Conservation (phyloP, 2,329 filamentous ascomycete genomes). For the Talaromyces verruculosus region DNA sequence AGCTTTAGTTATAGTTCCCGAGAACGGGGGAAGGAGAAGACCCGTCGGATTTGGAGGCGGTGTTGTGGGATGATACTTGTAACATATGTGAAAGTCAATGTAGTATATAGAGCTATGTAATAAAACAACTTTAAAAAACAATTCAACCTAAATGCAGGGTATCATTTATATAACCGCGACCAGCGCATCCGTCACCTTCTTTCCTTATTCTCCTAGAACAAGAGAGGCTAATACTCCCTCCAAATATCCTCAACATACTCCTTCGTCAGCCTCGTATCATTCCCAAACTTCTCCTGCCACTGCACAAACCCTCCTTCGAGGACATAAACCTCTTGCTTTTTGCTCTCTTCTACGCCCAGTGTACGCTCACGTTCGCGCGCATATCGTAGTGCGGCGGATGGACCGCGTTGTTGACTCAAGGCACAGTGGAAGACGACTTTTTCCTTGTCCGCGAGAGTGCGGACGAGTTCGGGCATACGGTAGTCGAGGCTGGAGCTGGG, state of each 20-base stretch:
- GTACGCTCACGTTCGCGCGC: slow-evolving; percentile 60
- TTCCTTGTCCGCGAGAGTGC: slow-evolving; percentile 72
- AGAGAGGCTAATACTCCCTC: slow-evolving; percentile 52
- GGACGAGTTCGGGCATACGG: slow-evolving; percentile 77
- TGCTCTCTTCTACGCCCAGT: slow-evolving; percentile 42
- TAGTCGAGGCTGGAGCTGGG: slow-evolving; percentile 72
- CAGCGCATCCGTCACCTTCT: not conserved
- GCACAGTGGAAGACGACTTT: slow-evolving; percentile 93
- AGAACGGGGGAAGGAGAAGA: slow-evolving; percentile 68
- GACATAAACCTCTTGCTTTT: slow-evolving; percentile 72
- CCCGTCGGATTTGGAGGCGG: slow-evolving; percentile 90
- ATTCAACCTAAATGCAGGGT: not conserved
- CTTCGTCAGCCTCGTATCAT: slow-evolving; percentile 78
- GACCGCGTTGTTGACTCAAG: slow-evolving; percentile 85
- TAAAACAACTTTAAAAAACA: not conserved
- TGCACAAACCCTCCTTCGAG: slow-evolving; percentile 80
- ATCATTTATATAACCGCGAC: slow-evolving; percentile 1
- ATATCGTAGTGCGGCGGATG: slow-evolving; percentile 78
- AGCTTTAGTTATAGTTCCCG: slow-evolving; percentile 83
- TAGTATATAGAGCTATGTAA: slow-evolving; percentile 3
- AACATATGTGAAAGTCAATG: not conserved
- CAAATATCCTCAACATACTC: slow-evolving; percentile 82
- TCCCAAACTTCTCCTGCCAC: slow-evolving; percentile 82
- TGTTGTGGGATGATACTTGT: slow-evolving; percentile 29
- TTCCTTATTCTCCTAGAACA: not conserved